Evolutionary conservation across 2,329 filamentous ascomycete species (phyloP), one percentile per base, ranked within the genome.

Genomic region (Chaetomium sp.): DNA sequence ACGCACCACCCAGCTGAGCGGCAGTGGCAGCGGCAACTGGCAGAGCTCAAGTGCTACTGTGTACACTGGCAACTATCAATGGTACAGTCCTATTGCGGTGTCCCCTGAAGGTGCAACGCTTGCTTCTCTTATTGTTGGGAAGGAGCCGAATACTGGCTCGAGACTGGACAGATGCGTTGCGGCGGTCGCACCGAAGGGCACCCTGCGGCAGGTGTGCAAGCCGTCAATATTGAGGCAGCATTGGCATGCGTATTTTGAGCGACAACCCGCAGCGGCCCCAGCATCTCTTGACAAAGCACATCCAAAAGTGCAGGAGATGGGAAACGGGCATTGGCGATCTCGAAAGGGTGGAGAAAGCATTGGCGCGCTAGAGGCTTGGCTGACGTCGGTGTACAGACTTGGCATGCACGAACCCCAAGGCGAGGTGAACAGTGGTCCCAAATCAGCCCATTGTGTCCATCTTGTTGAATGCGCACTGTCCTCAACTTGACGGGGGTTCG

Each of bases 391-490:
- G 5, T 23, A 49, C 65, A 60, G 60, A 27, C 63, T 63, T 49
- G 62, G 53, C 65, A 60, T 54, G 60, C 58, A 55, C 45, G 31
- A 49, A 33, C 55, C 58, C 58, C 58, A 50, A 50, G 49, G 38
- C 56, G 21, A 58, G 59, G 31, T 42, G 58, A 38, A 21, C 51
- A 64, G 35, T 62, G 64, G 63, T 55, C 64, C 35, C 68, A 64
- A 70, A 70, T 70, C 66, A 70, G 68, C 57, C 56, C 68, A 70
- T 66, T 21, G 33, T 56, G 42, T 49, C 56, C 68, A 70, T 66
- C 35, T 53, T 56, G 42, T 38, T 6, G 8, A 33, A 49, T 16
- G 8, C 60, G 57, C 53, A 53, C 29, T 57, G 53, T 29, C 16
- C 23, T n/a, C 2, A 31, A 55, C 16, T 25, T 25, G 38, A 25